Conservation (phyloP, 2,329 filamentous ascomycete genomes). For the Thyridium curvatum region DNA sequence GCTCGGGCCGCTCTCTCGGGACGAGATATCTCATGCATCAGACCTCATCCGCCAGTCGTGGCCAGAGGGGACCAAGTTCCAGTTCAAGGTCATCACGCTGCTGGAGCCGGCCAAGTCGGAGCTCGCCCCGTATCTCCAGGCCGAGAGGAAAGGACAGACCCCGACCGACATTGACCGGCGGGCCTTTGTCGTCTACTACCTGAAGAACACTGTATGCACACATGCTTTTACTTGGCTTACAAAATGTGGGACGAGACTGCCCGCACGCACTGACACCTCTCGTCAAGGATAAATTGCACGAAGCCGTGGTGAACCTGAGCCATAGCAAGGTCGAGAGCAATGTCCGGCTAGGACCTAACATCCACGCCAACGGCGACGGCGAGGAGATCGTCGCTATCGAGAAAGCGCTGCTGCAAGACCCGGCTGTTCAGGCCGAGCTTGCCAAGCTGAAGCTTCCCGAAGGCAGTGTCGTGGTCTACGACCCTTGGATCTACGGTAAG, state of each 20-base stretch:
- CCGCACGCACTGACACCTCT: neutral
- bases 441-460: slow-evolving; percentile 56
- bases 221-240: no score
- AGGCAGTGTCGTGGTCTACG: slow-evolving; percentile 50
- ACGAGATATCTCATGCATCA: slow-evolving; percentile 47
- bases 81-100: slow-evolving; percentile 60
- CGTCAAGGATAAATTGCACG: slow-evolving; percentile 54
- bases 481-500: slow-evolving; percentile 60
- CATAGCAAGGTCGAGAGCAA: slow-evolving; percentile 46
- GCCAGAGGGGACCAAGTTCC: slow-evolving; percentile 47
- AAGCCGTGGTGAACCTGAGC: slow-evolving; percentile 48
- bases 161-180: slow-evolving; percentile 36
- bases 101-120: slow-evolving; percentile 48
- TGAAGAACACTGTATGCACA: slow-evolving; percentile 29
- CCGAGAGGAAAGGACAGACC: slow-evolving; percentile 33
- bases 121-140: slow-evolving; percentile 42
- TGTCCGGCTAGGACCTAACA: slow-evolving; percentile 49
- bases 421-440: slow-evolving; percentile 51
- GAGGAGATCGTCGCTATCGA: slow-evolving; percentile 56
- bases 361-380: slow-evolving; percentile 53
- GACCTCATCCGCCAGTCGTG: slow-evolving; percentile 44
- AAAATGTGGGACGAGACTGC: no score
- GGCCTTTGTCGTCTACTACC: slow-evolving; percentile 52
- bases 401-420: slow-evolving; percentile 45
- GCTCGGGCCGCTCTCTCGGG: slow-evolving; percentile 50